phyloP scores from a whole-genome alignment of 2,329 filamentous ascomycete species.

The Hymenoscyphus linearis region DNA sequence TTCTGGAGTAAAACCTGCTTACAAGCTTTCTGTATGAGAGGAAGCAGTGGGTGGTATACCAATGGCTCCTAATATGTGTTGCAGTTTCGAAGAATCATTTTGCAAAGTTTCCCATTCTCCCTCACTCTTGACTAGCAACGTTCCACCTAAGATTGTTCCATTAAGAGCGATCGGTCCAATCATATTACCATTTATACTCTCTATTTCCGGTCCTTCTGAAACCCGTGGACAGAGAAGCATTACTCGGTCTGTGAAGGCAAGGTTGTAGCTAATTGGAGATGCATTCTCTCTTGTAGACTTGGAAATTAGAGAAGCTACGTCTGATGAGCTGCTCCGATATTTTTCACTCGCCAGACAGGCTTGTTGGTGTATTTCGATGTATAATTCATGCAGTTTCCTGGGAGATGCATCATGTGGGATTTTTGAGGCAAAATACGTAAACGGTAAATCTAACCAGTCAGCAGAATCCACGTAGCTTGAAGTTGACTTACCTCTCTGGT shows the following conservation, averaged over 20 bases:
- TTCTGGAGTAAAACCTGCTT: neutral
- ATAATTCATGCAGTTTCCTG: conserved; percentile 23
- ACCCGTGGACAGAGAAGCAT: conserved; percentile 52
- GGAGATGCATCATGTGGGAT: conserved; percentile 17
- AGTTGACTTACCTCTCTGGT: conserved; percentile 12
- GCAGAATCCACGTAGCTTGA: neutral
- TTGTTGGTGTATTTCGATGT: conserved; percentile 23
- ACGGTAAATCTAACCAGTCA: conserved; percentile 25
- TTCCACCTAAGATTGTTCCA: conserved; percentile 59
- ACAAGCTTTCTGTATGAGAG: conserved; percentile 7
- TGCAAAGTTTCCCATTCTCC: conserved; percentile 51
- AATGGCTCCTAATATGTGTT: conserved; percentile 34
- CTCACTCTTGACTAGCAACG: conserved; percentile 55
- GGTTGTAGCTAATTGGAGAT: conserved; percentile 57
- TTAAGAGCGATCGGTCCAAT: conserved; percentile 42
- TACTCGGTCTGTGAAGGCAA: conserved; percentile 50
- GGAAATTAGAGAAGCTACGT: neutral
- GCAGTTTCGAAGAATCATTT: conserved; percentile 36
- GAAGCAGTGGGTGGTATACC: conserved; percentile 17
- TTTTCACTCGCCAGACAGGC: conserved; percentile 12
- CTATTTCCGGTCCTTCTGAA: conserved; percentile 42
- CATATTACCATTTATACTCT: conserved; percentile 17
- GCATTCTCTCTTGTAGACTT: conserved; percentile 4
- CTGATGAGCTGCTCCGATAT: neutral
- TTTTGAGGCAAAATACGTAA: conserved; percentile 26